Conservation (phyloP, 2,329 filamentous ascomycete species). For the Teratosphaeria pseudoeucalypti region DNA sequence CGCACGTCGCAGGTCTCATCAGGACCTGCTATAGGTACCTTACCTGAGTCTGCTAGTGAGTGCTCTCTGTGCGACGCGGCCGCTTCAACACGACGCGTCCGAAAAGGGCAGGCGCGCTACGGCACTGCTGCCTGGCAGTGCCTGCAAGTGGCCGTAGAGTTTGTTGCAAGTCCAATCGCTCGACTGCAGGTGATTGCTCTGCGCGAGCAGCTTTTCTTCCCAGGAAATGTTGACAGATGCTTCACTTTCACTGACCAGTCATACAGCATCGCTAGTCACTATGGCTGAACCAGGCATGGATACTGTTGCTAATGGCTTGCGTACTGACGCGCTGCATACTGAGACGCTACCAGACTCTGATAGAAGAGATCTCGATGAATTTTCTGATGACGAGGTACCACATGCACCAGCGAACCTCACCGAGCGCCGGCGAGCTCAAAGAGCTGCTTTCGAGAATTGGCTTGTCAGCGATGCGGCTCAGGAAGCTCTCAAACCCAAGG, state of each 20-base stretch:
- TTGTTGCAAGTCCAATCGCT: background rate
- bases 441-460: conserved; percentile 32
- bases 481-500: conserved; percentile 32
- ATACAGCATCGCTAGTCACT: background rate
- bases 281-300: background rate
- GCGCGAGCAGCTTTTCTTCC: background rate
- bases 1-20: background rate
- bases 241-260: background rate
- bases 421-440: conserved; percentile 33
- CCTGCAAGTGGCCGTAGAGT: background rate
- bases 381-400: conserved; percentile 14
- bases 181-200: background rate
- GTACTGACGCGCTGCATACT: background rate
- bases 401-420: conserved; percentile 16
- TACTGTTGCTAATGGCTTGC: background rate
- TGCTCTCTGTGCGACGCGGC: background rate
- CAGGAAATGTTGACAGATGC: background rate
- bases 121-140: background rate
- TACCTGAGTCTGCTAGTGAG: background rate
- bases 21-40: background rate
- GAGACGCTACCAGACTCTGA: background rate
- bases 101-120: background rate
- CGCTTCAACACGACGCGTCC: background rate
- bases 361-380: conserved; percentile 1
- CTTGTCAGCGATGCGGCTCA: conserved; percentile 33